Percentiles rank a stretch among this genome's conserved stretches.
phyloP scores from a whole-genome alignment of 352 stramenopile genomes.

The Pythium aristosporum region DNA sequence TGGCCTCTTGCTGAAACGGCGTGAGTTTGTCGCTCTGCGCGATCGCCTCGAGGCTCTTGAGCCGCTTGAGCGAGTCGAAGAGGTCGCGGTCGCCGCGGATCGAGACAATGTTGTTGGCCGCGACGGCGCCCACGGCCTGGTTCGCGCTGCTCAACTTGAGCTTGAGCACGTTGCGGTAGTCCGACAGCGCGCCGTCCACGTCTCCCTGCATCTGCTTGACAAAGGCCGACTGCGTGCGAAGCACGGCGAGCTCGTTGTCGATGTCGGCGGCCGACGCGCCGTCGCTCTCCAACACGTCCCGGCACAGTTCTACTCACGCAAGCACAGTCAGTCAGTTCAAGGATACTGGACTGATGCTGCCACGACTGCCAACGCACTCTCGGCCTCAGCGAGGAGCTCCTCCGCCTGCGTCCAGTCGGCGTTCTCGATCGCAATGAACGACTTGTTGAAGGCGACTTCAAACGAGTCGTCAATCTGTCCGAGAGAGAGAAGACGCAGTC shows the following conservation, averaged over 20 bases:
- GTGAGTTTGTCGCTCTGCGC: constrained; percentile 64
- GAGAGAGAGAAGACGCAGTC: background rate
- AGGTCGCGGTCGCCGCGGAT: constrained; percentile 77
- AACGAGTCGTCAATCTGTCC: constrained; percentile 68
- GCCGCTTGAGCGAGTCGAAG: constrained; percentile 82
- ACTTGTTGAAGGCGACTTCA: constrained; percentile 85
- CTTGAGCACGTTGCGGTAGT: constrained; percentile 81
- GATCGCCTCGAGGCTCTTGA: constrained; percentile 62
- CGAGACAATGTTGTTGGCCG: constrained; percentile 80
- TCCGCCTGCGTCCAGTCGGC: constrained; percentile 52
- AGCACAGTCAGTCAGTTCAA: background rate
- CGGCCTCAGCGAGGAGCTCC: constrained; percentile 47
- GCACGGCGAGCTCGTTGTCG: constrained; percentile 69
- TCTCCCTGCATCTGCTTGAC: constrained; percentile 80
- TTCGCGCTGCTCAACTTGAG: constrained; percentile 60
- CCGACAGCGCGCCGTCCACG: constrained; percentile 59
- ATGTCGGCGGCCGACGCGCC: constrained; percentile 54
- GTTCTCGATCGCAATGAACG: constrained; percentile 72
- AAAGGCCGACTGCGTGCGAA: constrained; percentile 72
- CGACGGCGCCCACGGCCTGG: constrained; percentile 58
- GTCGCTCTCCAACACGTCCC: constrained; percentile 56
- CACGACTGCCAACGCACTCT: constrained; percentile 42
- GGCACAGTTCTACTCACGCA: constrained; percentile 51
- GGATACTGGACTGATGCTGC: background rate
- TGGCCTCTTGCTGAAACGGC: constrained; percentile 58